Percentiles rank a stretch among this genome's conserved stretches.
These are phyloP conservation scores for Amylostereum chailletii DNA, from an alignment of 1,284 basidiomycete genomes.

Conservation along the genomic window DNA sequence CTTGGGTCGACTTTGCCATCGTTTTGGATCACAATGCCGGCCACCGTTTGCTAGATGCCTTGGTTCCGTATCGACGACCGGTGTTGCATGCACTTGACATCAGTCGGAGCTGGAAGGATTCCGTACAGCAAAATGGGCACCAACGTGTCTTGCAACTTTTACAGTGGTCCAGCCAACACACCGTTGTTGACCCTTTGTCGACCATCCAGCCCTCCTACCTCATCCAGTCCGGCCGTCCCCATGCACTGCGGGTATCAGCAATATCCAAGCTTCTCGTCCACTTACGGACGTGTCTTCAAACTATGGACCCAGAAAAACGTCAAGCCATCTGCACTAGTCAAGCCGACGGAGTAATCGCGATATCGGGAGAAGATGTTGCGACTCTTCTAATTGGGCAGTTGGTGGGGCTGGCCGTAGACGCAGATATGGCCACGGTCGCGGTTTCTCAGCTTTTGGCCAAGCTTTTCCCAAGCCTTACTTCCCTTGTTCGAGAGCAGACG, in stretches of 20 bases:
- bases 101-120: conserved; percentile 1
- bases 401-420: conserved; percentile 17
- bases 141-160: conserved; percentile 39
- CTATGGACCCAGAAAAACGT: conserved; percentile 19
- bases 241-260: conserved; percentile 51
- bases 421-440: conserved; percentile 13
- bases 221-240: conserved; percentile 62
- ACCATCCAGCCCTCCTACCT: conserved; percentile 75
- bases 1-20: neutral
- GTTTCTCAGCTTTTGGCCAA: conserved; percentile 16
- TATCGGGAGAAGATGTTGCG: conserved; percentile 18
- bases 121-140: conserved; percentile 7
- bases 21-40: neutral
- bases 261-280: conserved; percentile 67
- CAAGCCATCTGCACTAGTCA: conserved; percentile 11
- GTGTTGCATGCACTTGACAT: conserved; percentile 1
- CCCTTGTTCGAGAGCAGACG: too few relatives aligned
- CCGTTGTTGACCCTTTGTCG: conserved; percentile 64
- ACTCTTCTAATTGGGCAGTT: conserved; percentile 12
- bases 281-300: conserved; percentile 49
- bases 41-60: neutral
- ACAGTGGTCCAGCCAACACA: conserved; percentile 34
- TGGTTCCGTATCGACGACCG: neutral
- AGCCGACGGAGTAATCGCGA: conserved; percentile 5
- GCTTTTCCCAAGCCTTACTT: conserved; percentile 11